phyloP scores from a whole-genome alignment of 768 basidiomycete genomes.

The Xanthoconium stramineum region DNA sequence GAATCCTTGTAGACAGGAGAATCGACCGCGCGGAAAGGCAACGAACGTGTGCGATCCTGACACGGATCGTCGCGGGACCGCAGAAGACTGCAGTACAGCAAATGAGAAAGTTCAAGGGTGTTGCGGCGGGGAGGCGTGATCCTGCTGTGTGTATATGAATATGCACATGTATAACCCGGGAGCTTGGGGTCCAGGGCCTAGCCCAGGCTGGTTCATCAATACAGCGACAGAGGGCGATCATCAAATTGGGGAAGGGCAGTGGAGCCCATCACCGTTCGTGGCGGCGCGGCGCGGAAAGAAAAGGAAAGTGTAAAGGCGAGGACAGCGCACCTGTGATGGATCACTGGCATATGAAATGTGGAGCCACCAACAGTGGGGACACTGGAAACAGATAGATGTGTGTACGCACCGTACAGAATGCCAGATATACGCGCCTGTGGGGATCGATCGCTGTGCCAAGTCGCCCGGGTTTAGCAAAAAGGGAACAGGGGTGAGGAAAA shows the following conservation, averaged over 20 bases:
- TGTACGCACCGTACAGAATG: background rate
- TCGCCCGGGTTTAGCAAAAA: background rate
- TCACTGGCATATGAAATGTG: background rate
- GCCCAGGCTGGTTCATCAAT: too few relatives aligned
- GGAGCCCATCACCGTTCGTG: background rate
- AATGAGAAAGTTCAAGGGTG: background rate
- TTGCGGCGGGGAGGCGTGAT: too few relatives aligned
- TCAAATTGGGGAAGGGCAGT: background rate
- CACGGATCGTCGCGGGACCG: background rate
- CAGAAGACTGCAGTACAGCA: background rate
- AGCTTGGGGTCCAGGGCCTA: too few relatives aligned
- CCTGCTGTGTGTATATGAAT: too few relatives aligned
- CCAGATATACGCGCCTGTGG: background rate
- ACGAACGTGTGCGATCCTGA: background rate
- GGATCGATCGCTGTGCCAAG: background rate
- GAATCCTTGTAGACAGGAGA: too few relatives aligned
- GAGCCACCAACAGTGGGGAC: background rate
- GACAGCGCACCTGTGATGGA: background rate
- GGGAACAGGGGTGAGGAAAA: background rate
- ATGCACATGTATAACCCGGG: too few relatives aligned
- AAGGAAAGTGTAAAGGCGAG: background rate
- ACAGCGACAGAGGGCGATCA: background rate
- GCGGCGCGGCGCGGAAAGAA: background rate
- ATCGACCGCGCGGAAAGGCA: background rate
- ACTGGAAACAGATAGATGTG: background rate